phyloP scores from a whole-genome alignment of 164 flowering plant species.

The Nymphaea colorata region DNA sequence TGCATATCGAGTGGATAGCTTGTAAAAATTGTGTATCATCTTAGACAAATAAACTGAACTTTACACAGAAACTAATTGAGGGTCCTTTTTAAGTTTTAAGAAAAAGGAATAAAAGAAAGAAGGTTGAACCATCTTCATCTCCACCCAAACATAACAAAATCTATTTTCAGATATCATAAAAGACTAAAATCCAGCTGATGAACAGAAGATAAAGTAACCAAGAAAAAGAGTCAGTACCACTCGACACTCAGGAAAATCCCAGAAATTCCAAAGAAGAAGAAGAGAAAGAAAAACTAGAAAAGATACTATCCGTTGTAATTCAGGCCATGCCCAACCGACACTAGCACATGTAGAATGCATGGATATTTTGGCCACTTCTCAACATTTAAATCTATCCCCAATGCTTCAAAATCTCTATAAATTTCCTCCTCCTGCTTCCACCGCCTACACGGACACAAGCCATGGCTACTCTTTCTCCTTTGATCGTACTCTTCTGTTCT shows the following conservation, averaged over 20 bases:
- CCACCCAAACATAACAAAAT: no score
- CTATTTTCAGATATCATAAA: no score
- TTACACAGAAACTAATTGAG: no score
- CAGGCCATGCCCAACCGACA: neutral
- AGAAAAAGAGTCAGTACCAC: no score
- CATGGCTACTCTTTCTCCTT: neutral
- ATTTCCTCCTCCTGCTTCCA: neutral
- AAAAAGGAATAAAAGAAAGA: no score
- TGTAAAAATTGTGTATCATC: no score
- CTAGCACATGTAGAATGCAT: neutral
- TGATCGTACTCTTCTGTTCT: neutral
- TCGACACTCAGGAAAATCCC: neutral
- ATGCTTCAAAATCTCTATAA: neutral
- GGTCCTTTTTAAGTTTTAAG: no score
- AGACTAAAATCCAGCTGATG: no score
- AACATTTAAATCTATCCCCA: neutral
- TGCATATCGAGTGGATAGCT: no score
- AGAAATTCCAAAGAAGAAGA: neutral
- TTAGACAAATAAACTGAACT: no score
- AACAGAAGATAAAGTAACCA: no score
- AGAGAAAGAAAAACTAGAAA: neutral
- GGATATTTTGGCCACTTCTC: neutral
- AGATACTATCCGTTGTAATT: neutral
- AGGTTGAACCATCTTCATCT: no score
- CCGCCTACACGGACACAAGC: neutral